These are phyloP conservation scores for Daldinia grandis DNA, from an alignment of 495 filamentous ascomycete genomes.

Conservation along the genomic window DNA sequence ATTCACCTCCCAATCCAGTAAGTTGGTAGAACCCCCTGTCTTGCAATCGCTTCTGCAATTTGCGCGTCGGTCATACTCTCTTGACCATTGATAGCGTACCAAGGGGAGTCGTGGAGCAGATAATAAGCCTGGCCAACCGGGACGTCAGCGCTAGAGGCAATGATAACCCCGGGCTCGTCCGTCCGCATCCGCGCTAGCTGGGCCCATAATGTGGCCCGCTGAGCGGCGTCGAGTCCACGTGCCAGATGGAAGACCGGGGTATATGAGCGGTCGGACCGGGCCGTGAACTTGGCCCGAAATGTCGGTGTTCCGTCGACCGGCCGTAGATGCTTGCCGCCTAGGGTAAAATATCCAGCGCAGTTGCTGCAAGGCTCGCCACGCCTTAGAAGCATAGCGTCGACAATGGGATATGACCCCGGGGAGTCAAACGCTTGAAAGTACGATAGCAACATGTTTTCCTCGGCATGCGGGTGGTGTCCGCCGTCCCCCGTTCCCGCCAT, in stretches of 20 bases:
- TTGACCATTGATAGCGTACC: constrained; percentile 44
- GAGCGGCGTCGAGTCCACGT: constrained; percentile 33
- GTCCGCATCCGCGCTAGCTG: constrained; percentile 41
- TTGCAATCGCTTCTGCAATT: constrained; percentile 41
- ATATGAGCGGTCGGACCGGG: constrained; percentile 41
- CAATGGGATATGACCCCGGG: constrained; percentile 43
- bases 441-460: constrained; percentile 43
- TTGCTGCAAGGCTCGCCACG: constrained; percentile 41
- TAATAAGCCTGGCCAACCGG: constrained; percentile 41
- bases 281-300: constrained; percentile 44
- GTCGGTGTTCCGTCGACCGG: constrained; percentile 34
- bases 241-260: constrained; percentile 45
- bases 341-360: constrained; percentile 42
- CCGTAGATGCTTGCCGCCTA: constrained; percentile 41
- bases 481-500: constrained; percentile 22
- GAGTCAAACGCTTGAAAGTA: constrained; percentile 48
- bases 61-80: constrained; percentile 44
- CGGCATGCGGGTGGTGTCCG: constrained; percentile 37
- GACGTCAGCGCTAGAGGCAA: constrained; percentile 30
- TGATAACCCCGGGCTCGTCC: constrained; percentile 25
- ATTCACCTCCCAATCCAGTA: constrained; percentile 44
- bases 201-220: constrained; percentile 33
- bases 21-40: constrained; percentile 38
- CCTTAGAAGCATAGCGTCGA: constrained; percentile 42
- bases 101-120: constrained; percentile 38